Evolutionary conservation across 2,329 filamentous ascomycete genomes (phyloP).

Genomic region (Trichoderma sp.): DNA sequence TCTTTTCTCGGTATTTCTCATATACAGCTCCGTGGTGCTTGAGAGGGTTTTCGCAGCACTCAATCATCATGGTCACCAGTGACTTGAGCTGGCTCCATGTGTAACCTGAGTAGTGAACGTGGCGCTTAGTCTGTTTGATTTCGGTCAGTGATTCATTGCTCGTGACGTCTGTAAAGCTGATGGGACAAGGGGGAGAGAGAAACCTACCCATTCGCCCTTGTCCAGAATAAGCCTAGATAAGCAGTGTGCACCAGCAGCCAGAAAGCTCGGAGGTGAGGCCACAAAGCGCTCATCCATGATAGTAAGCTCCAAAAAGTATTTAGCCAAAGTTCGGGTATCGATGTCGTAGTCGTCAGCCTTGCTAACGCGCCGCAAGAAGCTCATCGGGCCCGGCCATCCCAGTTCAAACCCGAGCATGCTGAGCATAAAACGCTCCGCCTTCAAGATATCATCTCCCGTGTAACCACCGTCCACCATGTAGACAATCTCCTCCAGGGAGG

Average conservation of each 20-base stretch:
- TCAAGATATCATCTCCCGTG: slow-evolving; percentile 86
- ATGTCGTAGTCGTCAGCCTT: slow-evolving; percentile 98
- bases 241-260: slow-evolving; percentile 90
- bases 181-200: neutral
- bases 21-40: slow-evolving; percentile 85
- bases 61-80: slow-evolving; percentile 74
- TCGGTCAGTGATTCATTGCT: neutral
- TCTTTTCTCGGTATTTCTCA: slow-evolving; percentile 87
- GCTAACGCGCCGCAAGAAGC: slow-evolving; percentile 93
- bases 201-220: slow-evolving; percentile 88
- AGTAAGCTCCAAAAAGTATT: slow-evolving; percentile 96
- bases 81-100: slow-evolving; percentile 81
- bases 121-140: slow-evolving; percentile 65
- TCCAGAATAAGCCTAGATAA: slow-evolving; percentile 83
- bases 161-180: neutral
- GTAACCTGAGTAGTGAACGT: slow-evolving; percentile 93
- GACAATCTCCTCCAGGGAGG: slow-evolving; percentile 90
- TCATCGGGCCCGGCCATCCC: slow-evolving; percentile 98
- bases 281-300: slow-evolving; percentile 99
- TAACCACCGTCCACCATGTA: slow-evolving; percentile 98
- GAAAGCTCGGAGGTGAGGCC: slow-evolving; percentile 83
- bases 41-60: slow-evolving; percentile 80
- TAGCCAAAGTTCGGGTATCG: slow-evolving; percentile 91
- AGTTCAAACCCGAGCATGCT: slow-evolving; percentile 95
- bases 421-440: slow-evolving; percentile 97